Percentiles rank a stretch among this genome's conserved stretches.
Conservation (phyloP, 345 rosid genomes). For the Brassica nigra region DNA sequence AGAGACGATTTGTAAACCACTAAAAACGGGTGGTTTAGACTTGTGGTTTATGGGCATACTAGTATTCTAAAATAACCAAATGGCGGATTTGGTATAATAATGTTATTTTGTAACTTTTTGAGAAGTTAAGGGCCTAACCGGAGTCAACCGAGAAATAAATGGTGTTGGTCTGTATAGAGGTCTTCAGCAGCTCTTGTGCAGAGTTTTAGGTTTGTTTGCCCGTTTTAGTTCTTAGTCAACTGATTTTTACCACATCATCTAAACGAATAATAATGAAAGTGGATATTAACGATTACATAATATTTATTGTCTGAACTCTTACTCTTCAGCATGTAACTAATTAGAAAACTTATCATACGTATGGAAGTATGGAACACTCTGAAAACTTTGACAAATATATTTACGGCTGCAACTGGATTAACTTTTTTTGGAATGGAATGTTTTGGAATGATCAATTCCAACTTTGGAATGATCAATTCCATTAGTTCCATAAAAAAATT, state of each 20-base stretch:
- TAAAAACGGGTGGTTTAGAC: slow-evolving; percentile 2
- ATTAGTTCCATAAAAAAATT: too few species aligned
- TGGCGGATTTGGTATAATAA: slow-evolving; percentile 20
- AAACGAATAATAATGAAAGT: slow-evolving; percentile 3
- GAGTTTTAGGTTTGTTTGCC: slow-evolving; percentile 16
- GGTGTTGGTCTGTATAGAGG: slow-evolving; percentile 33
- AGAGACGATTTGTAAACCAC: slow-evolving; percentile 22
- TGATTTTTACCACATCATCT: slow-evolving; percentile 29
- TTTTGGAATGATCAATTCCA: too few species aligned
- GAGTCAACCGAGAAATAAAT: slow-evolving; percentile 23
- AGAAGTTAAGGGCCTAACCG: slow-evolving; percentile 14
- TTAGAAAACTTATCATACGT: too few species aligned
- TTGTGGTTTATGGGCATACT: slow-evolving; percentile 21
- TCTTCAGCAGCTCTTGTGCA: slow-evolving; percentile 37
- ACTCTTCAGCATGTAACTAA: neutral
- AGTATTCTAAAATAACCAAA: slow-evolving; percentile 14
- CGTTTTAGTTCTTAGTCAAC: slow-evolving; percentile 15
- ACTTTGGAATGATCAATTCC: too few species aligned
- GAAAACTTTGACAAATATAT: neutral
- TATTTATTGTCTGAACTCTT: neutral
- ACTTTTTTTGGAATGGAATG: too few species aligned
- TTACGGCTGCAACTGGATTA: neutral
- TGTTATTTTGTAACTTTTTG: slow-evolving; percentile 13
- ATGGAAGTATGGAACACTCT: neutral
- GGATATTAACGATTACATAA: neutral